Evolutionary conservation across 176 grass and related monocot species (phyloP).

Genomic region (Carex myosuroides): DNA sequence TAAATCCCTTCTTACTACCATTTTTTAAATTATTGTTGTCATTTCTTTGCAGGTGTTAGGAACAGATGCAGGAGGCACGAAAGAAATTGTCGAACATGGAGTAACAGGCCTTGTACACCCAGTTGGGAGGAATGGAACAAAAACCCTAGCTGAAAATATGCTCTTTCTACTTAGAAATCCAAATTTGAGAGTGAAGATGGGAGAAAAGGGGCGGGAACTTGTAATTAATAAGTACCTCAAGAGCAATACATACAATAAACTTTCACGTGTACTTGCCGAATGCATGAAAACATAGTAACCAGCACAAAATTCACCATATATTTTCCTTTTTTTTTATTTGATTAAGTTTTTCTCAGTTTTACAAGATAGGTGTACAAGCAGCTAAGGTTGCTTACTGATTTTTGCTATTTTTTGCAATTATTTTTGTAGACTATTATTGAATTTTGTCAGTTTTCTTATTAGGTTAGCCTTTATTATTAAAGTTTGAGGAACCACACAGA

Average conservation of each 20-base stretch:
- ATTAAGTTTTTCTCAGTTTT: neutral
- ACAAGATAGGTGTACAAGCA: neutral
- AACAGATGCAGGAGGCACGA: conserved; percentile 43
- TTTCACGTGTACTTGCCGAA: conserved; percentile 28
- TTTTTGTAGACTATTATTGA: neutral
- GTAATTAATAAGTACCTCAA: conserved; percentile 42
- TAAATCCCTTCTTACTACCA: neutral
- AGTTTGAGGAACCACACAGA: neutral
- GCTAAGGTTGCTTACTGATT: neutral
- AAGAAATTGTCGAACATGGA: conserved; percentile 33
- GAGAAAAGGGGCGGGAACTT: conserved; percentile 30
- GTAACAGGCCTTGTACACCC: conserved; percentile 44
- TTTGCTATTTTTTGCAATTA: neutral
- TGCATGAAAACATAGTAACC: conserved; percentile 34
- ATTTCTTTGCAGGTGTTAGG: conserved; percentile 28
- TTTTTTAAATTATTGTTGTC: neutral
- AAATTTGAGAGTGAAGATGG: conserved; percentile 29
- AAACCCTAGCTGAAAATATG: conserved; percentile 33
- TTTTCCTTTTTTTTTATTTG: neutral
- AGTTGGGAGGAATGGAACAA: conserved; percentile 21
- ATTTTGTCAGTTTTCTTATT: neutral
- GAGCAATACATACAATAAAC: conserved; percentile 31
- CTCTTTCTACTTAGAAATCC: conserved; percentile 33
- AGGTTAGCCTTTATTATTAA: neutral
- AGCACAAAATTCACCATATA: neutral